Conservation (phyloP, 1,284 basidiomycete genomes). For the Ustilago cynodontis region DNA sequence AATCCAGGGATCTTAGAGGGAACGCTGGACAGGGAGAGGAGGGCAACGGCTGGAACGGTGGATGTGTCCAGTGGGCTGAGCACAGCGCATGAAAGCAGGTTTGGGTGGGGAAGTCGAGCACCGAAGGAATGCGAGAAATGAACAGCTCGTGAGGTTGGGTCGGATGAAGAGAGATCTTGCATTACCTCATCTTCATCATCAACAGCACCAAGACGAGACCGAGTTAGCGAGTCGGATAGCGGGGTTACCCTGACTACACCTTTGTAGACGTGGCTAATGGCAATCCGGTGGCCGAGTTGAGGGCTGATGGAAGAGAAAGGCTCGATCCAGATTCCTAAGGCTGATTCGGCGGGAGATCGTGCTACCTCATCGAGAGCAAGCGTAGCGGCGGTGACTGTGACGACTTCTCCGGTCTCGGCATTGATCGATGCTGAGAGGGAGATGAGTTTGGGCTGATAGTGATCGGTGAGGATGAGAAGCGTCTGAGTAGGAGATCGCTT, state of each 20-base stretch:
- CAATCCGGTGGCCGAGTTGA: slow-evolving; percentile 25
- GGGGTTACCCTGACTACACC: slow-evolving; percentile 51
- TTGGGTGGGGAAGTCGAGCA: slow-evolving; percentile 60
- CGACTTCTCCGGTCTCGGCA: slow-evolving; percentile 13
- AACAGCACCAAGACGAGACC: background rate
- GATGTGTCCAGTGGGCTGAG: slow-evolving; percentile 28
- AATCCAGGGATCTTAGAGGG: slow-evolving; percentile 57
- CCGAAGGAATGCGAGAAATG: slow-evolving; percentile 34
- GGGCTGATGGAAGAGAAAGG: slow-evolving; percentile 9
- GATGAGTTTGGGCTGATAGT: slow-evolving; percentile 54
- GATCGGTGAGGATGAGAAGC: slow-evolving; percentile 59
- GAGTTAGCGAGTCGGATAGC: slow-evolving; percentile 7
- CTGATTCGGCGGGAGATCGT: slow-evolving; percentile 55
- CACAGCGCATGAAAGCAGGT: slow-evolving; percentile 50
- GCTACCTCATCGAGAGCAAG: slow-evolving; percentile 56
- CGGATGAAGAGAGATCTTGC: slow-evolving; percentile 16
- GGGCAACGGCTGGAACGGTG: slow-evolving; percentile 46
- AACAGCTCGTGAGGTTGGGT: background rate
- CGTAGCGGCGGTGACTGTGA: slow-evolving; percentile 26
- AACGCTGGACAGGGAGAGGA: slow-evolving; percentile 61
- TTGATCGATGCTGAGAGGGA: slow-evolving; percentile 17
- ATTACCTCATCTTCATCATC: slow-evolving; percentile 31
- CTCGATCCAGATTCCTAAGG: slow-evolving; percentile 41
- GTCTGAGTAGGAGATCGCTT: slow-evolving; percentile 10
- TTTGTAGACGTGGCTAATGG: slow-evolving; percentile 53